phyloP scores from a whole-genome alignment of 2,329 filamentous ascomycete species.

The Lizonia empirigonia region DNA sequence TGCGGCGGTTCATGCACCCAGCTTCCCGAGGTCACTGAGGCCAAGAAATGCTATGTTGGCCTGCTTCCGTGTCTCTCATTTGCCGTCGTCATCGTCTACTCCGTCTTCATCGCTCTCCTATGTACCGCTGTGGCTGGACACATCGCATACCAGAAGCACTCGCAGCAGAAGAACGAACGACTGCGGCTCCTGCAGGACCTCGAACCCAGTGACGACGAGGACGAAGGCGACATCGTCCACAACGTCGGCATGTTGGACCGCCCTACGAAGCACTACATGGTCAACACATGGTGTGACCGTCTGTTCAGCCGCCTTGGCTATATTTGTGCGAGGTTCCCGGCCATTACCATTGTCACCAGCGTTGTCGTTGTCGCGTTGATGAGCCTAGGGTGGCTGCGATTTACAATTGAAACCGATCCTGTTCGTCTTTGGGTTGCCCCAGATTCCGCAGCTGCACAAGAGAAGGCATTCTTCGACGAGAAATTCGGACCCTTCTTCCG shows the following conservation, averaged over 20 bases:
- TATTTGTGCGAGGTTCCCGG: conserved; percentile 80
- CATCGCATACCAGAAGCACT: conserved; percentile 74
- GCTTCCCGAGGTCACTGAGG: conserved; percentile 74
- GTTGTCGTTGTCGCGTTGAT: conserved; percentile 77
- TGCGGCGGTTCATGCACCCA: conserved; percentile 85
- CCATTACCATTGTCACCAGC: conserved; percentile 77
- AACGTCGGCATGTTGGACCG: conserved; percentile 78
- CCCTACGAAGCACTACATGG: conserved; percentile 76
- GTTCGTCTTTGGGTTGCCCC: conserved; percentile 97
- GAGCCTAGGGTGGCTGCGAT: conserved; percentile 85
- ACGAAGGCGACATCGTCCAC: conserved; percentile 83
- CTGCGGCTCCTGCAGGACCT: conserved; percentile 87
- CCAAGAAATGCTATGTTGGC: conserved; percentile 79
- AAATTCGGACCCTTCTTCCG: conserved; percentile 97
- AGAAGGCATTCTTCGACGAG: conserved; percentile 91
- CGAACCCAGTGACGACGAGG: conserved; percentile 86
- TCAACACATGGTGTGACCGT: conserved; percentile 82
- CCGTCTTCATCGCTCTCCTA: conserved; percentile 71
- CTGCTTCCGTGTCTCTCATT: conserved; percentile 92
- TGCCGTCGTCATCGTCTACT: conserved; percentile 85
- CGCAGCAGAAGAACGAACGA: conserved; percentile 76
- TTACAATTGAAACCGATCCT: conserved; percentile 88
- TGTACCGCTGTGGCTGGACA: conserved; percentile 72
- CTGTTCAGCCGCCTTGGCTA: conserved; percentile 82
- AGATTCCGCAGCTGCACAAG: conserved; percentile 83